phyloP scores from a whole-genome alignment of 805 yeast species.

The Pichia cabralensis region DNA sequence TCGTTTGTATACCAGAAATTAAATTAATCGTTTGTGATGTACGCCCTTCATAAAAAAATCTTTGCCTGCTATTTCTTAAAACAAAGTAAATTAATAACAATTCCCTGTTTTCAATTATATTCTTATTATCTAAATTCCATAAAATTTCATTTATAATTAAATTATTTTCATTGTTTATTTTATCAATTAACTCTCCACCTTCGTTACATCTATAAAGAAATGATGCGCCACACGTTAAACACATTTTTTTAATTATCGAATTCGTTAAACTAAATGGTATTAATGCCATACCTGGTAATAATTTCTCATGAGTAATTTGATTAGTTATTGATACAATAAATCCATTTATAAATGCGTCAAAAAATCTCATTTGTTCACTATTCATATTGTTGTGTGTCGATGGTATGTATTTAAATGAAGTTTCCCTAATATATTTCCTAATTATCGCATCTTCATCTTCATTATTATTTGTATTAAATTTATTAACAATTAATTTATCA shows the following conservation, averaged over 20 bases:
- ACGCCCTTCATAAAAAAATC: conserved; percentile 22
- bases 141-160: conserved; percentile 11
- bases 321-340: conserved; percentile 34
- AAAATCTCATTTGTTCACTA: conserved; percentile 7
- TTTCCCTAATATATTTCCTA: conserved; percentile 13
- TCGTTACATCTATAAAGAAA: conserved; percentile 16
- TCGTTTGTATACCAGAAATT: conserved; percentile 28
- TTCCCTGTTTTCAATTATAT: conserved; percentile 25
- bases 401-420: neutral
- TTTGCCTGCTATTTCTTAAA: conserved; percentile 30
- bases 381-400: neutral
- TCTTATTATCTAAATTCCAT: conserved; percentile 15
- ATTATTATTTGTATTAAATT: neutral
- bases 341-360: conserved; percentile 30
- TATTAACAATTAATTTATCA: neutral
- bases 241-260: conserved; percentile 24
- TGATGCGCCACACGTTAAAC: conserved; percentile 33
- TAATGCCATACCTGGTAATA: conserved; percentile 32
- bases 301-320: conserved; percentile 30
- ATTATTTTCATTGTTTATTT: conserved; percentile 10
- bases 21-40: conserved; percentile 27
- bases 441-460: conserved; percentile 15
- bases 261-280: conserved; percentile 27
- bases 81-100: conserved; percentile 34
- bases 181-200: conserved; percentile 12